Percentiles rank a stretch among this genome's conserved stretches.
These are phyloP conservation scores for Fusarium sp. DNA, from an alignment of 2,329 filamentous ascomycete genomes.

Conservation along the genomic window DNA sequence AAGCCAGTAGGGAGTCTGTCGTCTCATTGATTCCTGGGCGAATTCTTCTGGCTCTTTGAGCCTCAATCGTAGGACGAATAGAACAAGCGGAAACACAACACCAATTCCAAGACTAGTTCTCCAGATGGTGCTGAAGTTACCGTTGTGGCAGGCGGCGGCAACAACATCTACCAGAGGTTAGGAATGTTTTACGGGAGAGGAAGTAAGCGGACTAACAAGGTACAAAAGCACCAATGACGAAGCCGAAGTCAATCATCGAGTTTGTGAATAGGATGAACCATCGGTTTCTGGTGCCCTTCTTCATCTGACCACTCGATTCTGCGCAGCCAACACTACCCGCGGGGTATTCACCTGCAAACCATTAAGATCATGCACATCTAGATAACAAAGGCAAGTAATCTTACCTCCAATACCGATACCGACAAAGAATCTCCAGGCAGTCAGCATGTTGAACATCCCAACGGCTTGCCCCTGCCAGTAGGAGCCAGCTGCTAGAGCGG, in stretches of 20 bases:
- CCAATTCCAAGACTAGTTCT: constrained; percentile 83
- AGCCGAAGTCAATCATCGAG: constrained; percentile 86
- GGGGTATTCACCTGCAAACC: constrained; percentile 71
- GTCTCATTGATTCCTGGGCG: constrained; percentile 75
- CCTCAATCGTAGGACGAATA: constrained; percentile 78
- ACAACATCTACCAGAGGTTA: constrained; percentile 57
- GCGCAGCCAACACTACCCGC: constrained; percentile 87
- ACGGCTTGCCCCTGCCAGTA: constrained; percentile 77
- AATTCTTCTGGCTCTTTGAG: constrained; percentile 85
- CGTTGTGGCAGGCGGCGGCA: constrained; percentile 67
- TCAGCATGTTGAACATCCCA: constrained; percentile 81
- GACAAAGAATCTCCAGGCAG: constrained; percentile 87
- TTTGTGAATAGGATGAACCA: constrained; percentile 96
- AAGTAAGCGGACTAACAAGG: constrained; percentile 60
- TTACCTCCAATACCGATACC: constrained; percentile 81
- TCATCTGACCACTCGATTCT: constrained; percentile 86
- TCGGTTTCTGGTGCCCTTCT: constrained; percentile 82
- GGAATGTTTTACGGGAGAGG: accelerated
- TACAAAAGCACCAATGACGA: constrained; percentile 83
- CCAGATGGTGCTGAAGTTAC: constrained; percentile 82
- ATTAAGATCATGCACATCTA: background rate
- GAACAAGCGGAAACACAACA: constrained; percentile 78
- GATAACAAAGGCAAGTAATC: accelerated
- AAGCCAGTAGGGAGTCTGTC: constrained; percentile 67
- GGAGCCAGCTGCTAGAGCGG: constrained; percentile 80